Percentiles rank a stretch among this genome's conserved stretches.
phyloP scores from a whole-genome alignment of 177 flowering plant species.

The Vitis hybrid region DNA sequence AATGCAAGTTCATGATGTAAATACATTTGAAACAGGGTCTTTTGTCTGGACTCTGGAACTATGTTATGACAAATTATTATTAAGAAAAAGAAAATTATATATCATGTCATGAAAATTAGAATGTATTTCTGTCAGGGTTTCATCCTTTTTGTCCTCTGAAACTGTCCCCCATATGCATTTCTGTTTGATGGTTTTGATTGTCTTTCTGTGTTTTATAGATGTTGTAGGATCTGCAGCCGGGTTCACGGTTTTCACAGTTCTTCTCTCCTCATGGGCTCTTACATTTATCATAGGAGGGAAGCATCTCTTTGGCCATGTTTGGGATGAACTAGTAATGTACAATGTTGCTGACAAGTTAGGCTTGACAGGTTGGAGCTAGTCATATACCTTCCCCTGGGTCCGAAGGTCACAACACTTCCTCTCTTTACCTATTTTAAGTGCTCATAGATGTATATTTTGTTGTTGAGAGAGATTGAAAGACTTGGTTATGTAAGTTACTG shows the following conservation, averaged over 20 bases:
- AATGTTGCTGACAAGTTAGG: constrained; percentile 79
- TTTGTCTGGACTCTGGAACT: too few relatives aligned
- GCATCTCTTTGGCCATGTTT: constrained; percentile 66
- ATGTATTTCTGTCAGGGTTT: not conserved
- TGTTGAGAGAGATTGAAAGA: not conserved
- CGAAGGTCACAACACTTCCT: not conserved
- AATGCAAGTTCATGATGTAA: too few relatives aligned
- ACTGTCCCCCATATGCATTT: not conserved
- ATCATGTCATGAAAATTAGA: too few relatives aligned
- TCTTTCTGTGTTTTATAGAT: constrained; percentile 43
- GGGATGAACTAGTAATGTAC: constrained; percentile 79
- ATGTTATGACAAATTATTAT: too few relatives aligned
- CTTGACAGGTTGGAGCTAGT: constrained; percentile 60
- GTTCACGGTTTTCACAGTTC: constrained; percentile 41
- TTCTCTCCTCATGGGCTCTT: constrained; percentile 78
- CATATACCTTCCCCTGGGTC: not conserved
- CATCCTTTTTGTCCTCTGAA: not conserved
- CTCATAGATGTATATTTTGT: not conserved
- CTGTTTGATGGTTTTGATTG: not conserved
- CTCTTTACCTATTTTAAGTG: not conserved
- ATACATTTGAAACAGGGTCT: too few relatives aligned
- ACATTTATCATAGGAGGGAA: constrained; percentile 85
- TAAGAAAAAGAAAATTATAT: too few relatives aligned
- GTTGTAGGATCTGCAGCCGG: constrained; percentile 83
- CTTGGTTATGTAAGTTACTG: too few relatives aligned